These are phyloP conservation scores for Pythium oligandrum DNA, from an alignment of 352 stramenopile species.

Conservation along the genomic window DNA sequence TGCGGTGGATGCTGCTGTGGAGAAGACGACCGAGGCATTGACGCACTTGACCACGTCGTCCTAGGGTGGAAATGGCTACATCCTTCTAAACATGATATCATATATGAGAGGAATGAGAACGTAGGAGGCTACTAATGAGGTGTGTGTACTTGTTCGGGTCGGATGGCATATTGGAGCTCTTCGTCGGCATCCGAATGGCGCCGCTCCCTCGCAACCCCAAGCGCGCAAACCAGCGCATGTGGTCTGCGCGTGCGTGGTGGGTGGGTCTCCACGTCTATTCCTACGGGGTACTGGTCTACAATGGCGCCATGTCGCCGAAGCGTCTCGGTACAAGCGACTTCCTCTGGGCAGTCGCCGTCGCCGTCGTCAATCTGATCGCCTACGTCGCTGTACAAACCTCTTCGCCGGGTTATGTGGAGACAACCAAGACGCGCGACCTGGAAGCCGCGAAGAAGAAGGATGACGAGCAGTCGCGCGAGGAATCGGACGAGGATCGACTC, in stretches of 20 bases:
- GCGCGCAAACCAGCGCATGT: constrained; percentile 43
- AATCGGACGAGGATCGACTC: constrained; percentile 18
- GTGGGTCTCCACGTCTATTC: constrained; percentile 53
- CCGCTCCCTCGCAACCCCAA: neutral
- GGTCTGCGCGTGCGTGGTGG: constrained; percentile 70
- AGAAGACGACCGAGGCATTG: too few relatives aligned
- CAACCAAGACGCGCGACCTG: constrained; percentile 6
- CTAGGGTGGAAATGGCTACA: too few relatives aligned
- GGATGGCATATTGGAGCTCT: too few relatives aligned
- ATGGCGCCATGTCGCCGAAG: constrained; percentile 23
- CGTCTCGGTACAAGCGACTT: constrained; percentile 36
- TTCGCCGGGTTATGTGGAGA: constrained; percentile 46
- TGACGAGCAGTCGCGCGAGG: neutral
- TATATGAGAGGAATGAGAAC: too few relatives aligned
- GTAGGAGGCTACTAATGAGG: too few relatives aligned
- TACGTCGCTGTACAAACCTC: constrained; percentile 63
- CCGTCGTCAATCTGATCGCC: constrained; percentile 27
- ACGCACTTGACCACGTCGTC: too few relatives aligned
- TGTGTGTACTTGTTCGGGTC: too few relatives aligned
- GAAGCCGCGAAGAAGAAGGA: constrained; percentile 10
- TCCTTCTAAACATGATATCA: too few relatives aligned
- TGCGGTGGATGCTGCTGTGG: too few relatives aligned
- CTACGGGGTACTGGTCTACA: constrained; percentile 43
- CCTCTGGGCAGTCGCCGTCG: constrained; percentile 30
- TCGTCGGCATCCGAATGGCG: too few relatives aligned